Percentiles rank a stretch among this genome's conserved stretches.
These are phyloP conservation scores for Apiotrichum porosum DNA, from an alignment of 1,284 basidiomycete species.

Conservation along the genomic window DNA sequence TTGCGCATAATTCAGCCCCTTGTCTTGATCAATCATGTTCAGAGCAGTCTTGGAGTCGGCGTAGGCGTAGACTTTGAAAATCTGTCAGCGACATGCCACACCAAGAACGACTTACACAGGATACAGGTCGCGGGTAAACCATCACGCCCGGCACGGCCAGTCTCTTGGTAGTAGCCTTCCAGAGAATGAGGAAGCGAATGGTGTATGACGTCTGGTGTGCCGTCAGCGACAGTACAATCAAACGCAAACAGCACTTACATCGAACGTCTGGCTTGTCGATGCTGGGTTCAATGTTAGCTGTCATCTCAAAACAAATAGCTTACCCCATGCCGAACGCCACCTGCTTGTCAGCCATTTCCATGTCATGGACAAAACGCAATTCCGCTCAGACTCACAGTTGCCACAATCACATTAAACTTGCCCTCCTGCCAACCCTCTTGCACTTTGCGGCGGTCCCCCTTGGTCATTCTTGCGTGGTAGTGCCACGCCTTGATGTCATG, in stretches of 20 bases:
- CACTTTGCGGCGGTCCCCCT: slow-evolving; percentile 60
- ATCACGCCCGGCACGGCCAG: slow-evolving; percentile 76
- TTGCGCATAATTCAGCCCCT: slow-evolving; percentile 52
- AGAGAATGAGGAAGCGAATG: slow-evolving; percentile 64
- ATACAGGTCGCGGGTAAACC: slow-evolving; percentile 62
- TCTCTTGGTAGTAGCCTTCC: slow-evolving; percentile 78
- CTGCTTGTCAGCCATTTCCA: slow-evolving; percentile 44
- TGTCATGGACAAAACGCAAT: neutral
- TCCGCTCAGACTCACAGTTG: slow-evolving; percentile 67
- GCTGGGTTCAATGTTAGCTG: slow-evolving; percentile 7
- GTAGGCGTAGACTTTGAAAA: too few relatives aligned
- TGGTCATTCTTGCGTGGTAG: slow-evolving; percentile 78
- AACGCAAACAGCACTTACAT: slow-evolving; percentile 47
- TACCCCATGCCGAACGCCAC: slow-evolving; percentile 92
- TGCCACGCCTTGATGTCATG: slow-evolving; percentile 65
- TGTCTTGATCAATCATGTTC: slow-evolving; percentile 56
- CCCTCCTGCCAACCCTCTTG: slow-evolving; percentile 73
- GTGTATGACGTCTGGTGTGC: slow-evolving; percentile 69
- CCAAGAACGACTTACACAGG: slow-evolving; percentile 50
- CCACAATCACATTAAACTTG: slow-evolving; percentile 76
- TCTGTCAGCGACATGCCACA: slow-evolving; percentile 47
- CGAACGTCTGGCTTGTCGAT: slow-evolving; percentile 78
- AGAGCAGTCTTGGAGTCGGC: slow-evolving; percentile 53
- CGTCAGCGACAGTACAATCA: too few relatives aligned
- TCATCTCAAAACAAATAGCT: neutral